Conservation (phyloP, 306 rosid genomes). For the Gillenia trifoliata region DNA sequence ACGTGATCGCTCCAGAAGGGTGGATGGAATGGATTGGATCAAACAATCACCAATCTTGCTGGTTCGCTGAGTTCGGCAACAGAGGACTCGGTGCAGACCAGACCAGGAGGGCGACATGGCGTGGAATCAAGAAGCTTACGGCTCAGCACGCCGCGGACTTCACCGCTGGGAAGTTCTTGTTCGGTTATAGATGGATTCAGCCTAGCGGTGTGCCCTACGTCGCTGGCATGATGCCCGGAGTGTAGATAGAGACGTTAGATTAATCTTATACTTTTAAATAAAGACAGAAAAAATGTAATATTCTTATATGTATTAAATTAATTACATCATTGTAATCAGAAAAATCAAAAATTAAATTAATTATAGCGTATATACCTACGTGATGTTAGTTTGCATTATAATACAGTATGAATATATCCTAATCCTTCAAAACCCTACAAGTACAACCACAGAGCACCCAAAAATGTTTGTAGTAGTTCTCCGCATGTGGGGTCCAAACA, state of each 20-base stretch:
- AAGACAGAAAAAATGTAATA: neutral
- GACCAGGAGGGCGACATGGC: slow-evolving; percentile 44
- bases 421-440: too few species aligned
- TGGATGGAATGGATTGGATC: slow-evolving; percentile 51
- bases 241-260: neutral
- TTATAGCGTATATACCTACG: neutral
- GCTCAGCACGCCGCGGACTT: slow-evolving; percentile 19
- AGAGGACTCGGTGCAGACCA: slow-evolving; percentile 42
- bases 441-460: too few species aligned
- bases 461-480: too few species aligned
- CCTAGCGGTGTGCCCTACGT: slow-evolving; percentile 40
- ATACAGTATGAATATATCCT: too few species aligned
- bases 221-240: slow-evolving; percentile 16
- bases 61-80: slow-evolving; percentile 41
- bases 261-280: neutral
- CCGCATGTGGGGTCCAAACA: too few species aligned
- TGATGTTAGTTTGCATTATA: too few species aligned
- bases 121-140: slow-evolving; percentile 26
- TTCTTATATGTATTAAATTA: neutral
- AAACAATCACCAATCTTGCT: slow-evolving; percentile 27
- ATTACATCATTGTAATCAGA: neutral
- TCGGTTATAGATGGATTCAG: slow-evolving; percentile 50
- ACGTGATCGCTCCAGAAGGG: slow-evolving; percentile 37
- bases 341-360: neutral
- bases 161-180: slow-evolving; percentile 32